A percentile compares a stretch with the other conserved stretches of the same genome.
phyloP scores from a whole-genome alignment of 768 basidiomycete species.

The Podaxis sp. region DNA sequence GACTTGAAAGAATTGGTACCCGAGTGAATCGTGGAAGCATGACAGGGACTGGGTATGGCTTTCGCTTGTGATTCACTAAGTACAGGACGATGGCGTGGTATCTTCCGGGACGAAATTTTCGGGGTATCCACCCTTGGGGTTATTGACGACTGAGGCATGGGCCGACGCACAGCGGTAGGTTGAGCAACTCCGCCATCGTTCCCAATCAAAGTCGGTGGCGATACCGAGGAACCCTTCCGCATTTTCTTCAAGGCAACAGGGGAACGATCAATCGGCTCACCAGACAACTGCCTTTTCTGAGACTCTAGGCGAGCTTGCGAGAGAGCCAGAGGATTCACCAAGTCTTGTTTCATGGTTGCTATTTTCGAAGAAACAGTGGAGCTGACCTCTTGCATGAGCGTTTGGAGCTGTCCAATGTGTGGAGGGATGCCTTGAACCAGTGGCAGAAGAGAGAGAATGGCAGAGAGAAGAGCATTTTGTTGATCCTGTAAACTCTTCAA shows the following conservation, averaged over 20 bases:
- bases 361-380: background rate
- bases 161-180: background rate
- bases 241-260: background rate
- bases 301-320: background rate
- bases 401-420: slow-evolving; percentile 42
- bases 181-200: background rate
- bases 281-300: slow-evolving; percentile 7
- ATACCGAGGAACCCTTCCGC: background rate
- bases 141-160: background rate
- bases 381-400: slow-evolving; percentile 3
- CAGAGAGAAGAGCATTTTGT: slow-evolving; percentile 51
- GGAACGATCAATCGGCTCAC: background rate
- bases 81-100: background rate
- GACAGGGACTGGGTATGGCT: background rate
- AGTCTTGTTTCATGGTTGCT: background rate
- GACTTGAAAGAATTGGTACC: background rate
- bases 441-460: slow-evolving; percentile 59
- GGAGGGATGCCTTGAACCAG: slow-evolving; percentile 57
- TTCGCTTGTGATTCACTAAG: background rate
- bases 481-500: slow-evolving; percentile 64
- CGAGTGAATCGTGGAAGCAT: background rate
- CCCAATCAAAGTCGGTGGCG: background rate
- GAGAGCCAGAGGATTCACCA: background rate
- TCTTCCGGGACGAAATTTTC: background rate
- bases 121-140: background rate